phyloP scores from a whole-genome alignment of 345 rosid genomes.

The Euphorbia lathyris region DNA sequence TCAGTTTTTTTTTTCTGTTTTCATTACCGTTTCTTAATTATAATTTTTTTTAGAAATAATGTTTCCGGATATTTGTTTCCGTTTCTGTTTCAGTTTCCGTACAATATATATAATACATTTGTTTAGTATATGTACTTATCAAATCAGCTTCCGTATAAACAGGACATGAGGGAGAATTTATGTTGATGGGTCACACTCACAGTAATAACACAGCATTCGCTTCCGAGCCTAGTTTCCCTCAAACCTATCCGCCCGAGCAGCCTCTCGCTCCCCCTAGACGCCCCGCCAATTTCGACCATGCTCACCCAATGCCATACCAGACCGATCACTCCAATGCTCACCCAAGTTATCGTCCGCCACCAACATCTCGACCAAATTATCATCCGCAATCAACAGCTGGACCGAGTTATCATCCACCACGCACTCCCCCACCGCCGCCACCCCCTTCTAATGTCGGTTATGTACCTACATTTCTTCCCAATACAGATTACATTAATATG shows the following conservation, averaged over 20 bases:
- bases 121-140: no score
- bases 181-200: constrained; percentile 37
- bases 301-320: no score
- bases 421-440: constrained; percentile 51
- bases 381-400: constrained; percentile 19
- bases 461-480: constrained; percentile 19
- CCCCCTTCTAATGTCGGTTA: constrained; percentile 50
- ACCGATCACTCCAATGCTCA: constrained; percentile 17
- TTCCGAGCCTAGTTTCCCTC: constrained; percentile 25
- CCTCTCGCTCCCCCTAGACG: constrained; percentile 20
- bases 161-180: constrained; percentile 37
- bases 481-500: constrained; percentile 23
- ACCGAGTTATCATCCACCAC: constrained; percentile 36
- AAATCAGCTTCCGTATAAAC: not conserved
- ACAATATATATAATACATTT: no score
- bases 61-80: no score
- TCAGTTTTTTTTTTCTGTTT: no score
- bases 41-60: no score
- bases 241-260: constrained; percentile 17
- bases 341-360: constrained; percentile 9
- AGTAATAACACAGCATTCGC: constrained; percentile 21
- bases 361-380: constrained; percentile 5
- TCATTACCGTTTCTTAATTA: no score
- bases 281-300: constrained; percentile 23
- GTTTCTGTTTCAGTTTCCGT: no score